Evolutionary conservation across 768 basidiomycete species (phyloP), one percentile per base, ranked within the genome.

Genomic region (Lanmaoa pseudosensibilis): DNA sequence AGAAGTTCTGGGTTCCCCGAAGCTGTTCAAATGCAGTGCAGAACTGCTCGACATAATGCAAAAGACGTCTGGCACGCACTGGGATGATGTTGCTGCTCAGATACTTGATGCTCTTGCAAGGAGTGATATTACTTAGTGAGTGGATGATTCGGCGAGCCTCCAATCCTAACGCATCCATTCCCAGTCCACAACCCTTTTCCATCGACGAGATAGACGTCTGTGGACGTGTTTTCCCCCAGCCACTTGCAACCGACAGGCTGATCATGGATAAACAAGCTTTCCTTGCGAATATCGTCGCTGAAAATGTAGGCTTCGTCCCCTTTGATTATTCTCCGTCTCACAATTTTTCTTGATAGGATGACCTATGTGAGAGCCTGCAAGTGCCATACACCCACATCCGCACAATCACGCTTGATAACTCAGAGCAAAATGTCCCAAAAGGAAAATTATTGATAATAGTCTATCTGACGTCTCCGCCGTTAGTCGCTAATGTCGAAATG

Each of bases 141-240:
- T 71, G 21, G 33, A 59, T 34, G 39, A 43, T 41, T 52, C 21
- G 25, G 19, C 21, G 25, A 45, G n/a, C 16, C 8, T 43, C 46
- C 16, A 38, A 52, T 18, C 41, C 55, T 48, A 43, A 66, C 49
- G 12, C 30, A 19, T 36, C 36, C 51, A 27, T 57, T 53, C 21
- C 1, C 47, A 88, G 86, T 59, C 85, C 86, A 12, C 86, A 88
- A 55, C 81, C 84, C 12, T 86, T 87, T 59, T 67, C 73, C 37
- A 69, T 78, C 16, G 65, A 69, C 12, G 68, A 75, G 43, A 74
- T 85, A 55, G 57, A 61, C 10, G 66, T 79, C 11, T 73, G 75
- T 53, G 75, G 69, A 33, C 56, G 48, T 33, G 52, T 66, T 32
- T 74, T 73, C 40, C 73, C 69, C 23, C 73, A 73, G 50, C 61